Evolutionary conservation across 2,329 filamentous ascomycete species (phyloP).

Genomic region (Parasarocladium wereldwijsianum): DNA sequence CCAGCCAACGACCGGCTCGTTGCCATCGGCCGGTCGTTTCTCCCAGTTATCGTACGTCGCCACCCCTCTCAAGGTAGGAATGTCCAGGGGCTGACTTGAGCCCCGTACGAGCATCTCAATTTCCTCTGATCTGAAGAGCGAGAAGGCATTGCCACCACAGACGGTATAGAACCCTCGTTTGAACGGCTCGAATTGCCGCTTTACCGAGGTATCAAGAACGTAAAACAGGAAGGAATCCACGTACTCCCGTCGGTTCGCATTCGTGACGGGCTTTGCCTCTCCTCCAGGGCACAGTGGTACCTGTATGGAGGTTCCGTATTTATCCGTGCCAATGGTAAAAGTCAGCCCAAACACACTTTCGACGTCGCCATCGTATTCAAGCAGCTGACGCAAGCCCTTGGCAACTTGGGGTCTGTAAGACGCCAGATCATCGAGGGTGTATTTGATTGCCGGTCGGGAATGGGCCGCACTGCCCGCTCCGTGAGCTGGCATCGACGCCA

Average conservation of each 20-base stretch:
- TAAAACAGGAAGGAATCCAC: slow-evolving; percentile 75
- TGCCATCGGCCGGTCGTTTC: slow-evolving; percentile 34
- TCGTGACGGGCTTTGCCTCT: slow-evolving; percentile 65
- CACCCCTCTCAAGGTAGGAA: slow-evolving; percentile 58
- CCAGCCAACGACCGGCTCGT: slow-evolving; percentile 61
- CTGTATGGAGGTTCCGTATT: slow-evolving; percentile 53
- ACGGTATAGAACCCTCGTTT: slow-evolving; percentile 89
- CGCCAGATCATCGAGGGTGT: slow-evolving; percentile 64
- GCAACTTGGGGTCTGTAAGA: slow-evolving; percentile 69
- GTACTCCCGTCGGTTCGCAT: slow-evolving; percentile 69
- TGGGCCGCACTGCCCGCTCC: slow-evolving; percentile 32
- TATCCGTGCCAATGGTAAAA: slow-evolving; percentile 64
- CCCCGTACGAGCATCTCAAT: slow-evolving; percentile 79
- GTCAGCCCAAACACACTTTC: slow-evolving; percentile 67
- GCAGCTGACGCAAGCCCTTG: slow-evolving; percentile 55
- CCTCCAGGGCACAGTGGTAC: slow-evolving; percentile 63
- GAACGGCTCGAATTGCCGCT: slow-evolving; percentile 82
- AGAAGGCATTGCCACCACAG: slow-evolving; percentile 75
- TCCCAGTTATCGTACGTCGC: slow-evolving; percentile 76
- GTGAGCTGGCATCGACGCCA: slow-evolving; percentile 58
- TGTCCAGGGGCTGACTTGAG: slow-evolving; percentile 71
- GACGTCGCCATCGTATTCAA: slow-evolving; percentile 77
- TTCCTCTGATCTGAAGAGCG: slow-evolving; percentile 78
- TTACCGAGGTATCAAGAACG: slow-evolving; percentile 62
- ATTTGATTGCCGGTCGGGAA: slow-evolving; percentile 49